phyloP scores from a whole-genome alignment of 2,329 filamentous ascomycete genomes.

The Paecilomyces dactylethromorphus region DNA sequence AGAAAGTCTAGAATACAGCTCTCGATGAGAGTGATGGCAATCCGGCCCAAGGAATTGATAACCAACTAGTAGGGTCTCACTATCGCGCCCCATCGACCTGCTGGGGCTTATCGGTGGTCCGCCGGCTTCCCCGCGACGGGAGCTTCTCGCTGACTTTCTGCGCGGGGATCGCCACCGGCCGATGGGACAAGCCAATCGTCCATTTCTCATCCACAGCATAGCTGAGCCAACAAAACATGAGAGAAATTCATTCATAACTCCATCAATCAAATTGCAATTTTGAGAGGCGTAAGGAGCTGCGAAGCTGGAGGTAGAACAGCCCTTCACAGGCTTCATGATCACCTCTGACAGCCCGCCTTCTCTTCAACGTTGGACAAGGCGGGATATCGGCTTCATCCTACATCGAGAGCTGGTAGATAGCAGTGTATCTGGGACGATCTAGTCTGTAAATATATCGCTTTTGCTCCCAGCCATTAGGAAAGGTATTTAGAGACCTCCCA shows the following conservation, averaged over 20 bases:
- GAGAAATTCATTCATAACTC: neutral
- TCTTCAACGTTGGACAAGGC: too few species aligned
- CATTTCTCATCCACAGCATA: neutral
- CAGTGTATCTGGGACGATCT: neutral
- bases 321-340: too few species aligned
- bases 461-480: neutral
- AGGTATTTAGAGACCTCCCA: neutral
- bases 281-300: too few species aligned
- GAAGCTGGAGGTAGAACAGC: neutral
- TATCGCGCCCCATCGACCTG: conserved; percentile 10
- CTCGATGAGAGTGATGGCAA: conserved; percentile 4
- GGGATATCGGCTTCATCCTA: neutral
- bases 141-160: neutral
- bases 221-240: neutral
- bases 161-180: conserved; percentile 35
- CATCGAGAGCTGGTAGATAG: neutral
- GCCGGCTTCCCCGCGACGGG: neutral
- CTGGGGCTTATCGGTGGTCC: conserved; percentile 1
- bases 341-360: too few species aligned
- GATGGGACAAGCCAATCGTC: conserved; percentile 9
- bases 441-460: neutral
- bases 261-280: neutral
- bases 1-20: neutral
- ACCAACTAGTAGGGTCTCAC: conserved; percentile 4
- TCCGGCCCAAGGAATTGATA: neutral